These are phyloP conservation scores for Scolecobasidium constrictum DNA, from an alignment of 2,329 filamentous ascomycete species.

Conservation along the genomic window DNA sequence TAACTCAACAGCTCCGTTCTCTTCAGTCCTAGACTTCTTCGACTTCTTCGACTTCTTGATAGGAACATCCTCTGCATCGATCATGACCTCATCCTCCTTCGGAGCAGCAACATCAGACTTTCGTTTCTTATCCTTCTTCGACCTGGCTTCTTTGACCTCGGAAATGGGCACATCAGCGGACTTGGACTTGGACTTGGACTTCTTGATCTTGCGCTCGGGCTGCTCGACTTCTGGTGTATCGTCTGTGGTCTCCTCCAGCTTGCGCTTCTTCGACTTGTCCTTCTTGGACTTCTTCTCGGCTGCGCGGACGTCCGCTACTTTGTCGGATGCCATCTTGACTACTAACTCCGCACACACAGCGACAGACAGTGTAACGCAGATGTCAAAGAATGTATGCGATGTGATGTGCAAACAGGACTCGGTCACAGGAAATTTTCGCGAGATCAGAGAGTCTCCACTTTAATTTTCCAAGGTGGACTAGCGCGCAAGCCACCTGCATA, in stretches of 20 bases:
- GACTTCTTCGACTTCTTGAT: slow-evolving; percentile 8
- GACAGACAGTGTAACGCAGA: too few relatives aligned
- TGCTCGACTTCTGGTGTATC: background rate
- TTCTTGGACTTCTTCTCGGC: background rate
- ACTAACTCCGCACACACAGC: too few relatives aligned
- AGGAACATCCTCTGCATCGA: too few relatives aligned
- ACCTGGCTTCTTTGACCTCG: background rate
- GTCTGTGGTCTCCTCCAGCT: slow-evolving; percentile 1
- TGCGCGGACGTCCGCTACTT: too few relatives aligned
- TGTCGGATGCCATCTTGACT: too few relatives aligned
- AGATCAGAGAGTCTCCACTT: too few relatives aligned
- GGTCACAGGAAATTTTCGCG: too few relatives aligned
- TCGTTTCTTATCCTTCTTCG: slow-evolving; percentile 9
- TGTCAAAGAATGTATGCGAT: too few relatives aligned
- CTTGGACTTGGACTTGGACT: slow-evolving; percentile 1
- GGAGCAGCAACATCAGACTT: background rate
- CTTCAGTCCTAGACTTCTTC: background rate
- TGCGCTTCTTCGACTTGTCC: slow-evolving; percentile 9
- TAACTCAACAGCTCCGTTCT: background rate
- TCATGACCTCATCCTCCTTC: background rate
- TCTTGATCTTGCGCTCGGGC: background rate
- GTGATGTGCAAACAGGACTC: too few relatives aligned
- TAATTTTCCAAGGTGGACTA: too few relatives aligned
- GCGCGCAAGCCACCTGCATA: too few relatives aligned
- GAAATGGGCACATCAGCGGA: background rate